These are phyloP conservation scores for Dendrobium officinale DNA, from an alignment of 106 monocot species.

Conservation along the genomic window DNA sequence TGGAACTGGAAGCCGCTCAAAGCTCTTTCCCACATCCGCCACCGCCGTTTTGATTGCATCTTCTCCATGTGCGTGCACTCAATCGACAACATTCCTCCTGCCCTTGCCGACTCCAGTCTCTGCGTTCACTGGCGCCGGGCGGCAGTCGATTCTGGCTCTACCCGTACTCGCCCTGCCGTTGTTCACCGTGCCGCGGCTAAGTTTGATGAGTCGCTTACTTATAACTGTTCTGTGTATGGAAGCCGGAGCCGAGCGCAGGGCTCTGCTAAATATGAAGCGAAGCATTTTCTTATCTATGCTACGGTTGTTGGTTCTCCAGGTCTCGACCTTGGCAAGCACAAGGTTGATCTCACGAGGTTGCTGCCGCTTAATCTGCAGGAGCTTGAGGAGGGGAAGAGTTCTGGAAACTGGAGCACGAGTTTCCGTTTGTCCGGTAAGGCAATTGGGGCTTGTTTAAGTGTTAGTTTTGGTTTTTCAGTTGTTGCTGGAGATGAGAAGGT, in stretches of 20 bases:
- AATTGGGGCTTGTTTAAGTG: conserved; percentile 57
- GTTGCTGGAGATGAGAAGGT: neutral
- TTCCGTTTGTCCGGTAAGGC: conserved; percentile 72
- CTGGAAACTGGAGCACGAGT: conserved; percentile 83
- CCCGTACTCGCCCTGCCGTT: conserved; percentile 35
- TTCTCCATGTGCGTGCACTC: conserved; percentile 82
- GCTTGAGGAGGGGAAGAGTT: conserved; percentile 43
- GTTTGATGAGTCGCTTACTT: conserved; percentile 63
- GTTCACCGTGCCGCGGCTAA: conserved; percentile 41
- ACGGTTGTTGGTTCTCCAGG: conserved; percentile 34
- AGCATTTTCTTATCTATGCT: conserved; percentile 48
- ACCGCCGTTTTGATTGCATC: conserved; percentile 63
- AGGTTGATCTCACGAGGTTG: conserved; percentile 67
- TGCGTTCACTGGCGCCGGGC: conserved; percentile 62
- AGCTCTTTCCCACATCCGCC: conserved; percentile 64
- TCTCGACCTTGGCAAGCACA: conserved; percentile 65
- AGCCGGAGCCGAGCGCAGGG: conserved; percentile 21
- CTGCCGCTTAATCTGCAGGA: conserved; percentile 65
- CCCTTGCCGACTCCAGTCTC: conserved; percentile 34
- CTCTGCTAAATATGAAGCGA: conserved; percentile 73
- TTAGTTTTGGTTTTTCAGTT: conserved; percentile 61
- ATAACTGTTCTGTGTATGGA: conserved; percentile 58
- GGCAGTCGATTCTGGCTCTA: conserved; percentile 20
- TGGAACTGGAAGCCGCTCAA: conserved; percentile 72
- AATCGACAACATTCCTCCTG: conserved; percentile 41